A percentile compares a stretch with the other conserved stretches of the same genome.
These are phyloP conservation scores for Torulaspora quercuum DNA, from an alignment of 805 yeast species.

Conservation along the genomic window DNA sequence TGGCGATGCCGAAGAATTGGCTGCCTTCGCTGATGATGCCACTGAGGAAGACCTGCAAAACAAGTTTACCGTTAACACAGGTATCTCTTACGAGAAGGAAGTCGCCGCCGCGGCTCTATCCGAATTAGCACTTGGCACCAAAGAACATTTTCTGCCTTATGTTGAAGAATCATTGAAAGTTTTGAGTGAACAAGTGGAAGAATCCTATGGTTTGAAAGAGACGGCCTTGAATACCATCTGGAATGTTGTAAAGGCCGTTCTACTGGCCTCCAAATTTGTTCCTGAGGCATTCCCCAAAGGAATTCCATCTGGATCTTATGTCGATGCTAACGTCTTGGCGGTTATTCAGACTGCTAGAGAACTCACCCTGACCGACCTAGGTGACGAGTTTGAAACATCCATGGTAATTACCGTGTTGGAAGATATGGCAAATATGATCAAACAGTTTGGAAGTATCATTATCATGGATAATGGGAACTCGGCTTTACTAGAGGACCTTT, in stretches of 20 bases:
- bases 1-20: slow-evolving; percentile 47
- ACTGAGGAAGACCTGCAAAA: slow-evolving; percentile 64
- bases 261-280: slow-evolving; percentile 43
- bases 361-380: slow-evolving; percentile 57
- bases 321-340: slow-evolving; percentile 53
- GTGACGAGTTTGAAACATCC: slow-evolving; percentile 77
- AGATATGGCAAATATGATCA: slow-evolving; percentile 62
- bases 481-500: slow-evolving; percentile 60
- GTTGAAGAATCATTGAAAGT: slow-evolving; percentile 66
- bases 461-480: slow-evolving; percentile 58
- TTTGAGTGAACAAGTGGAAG: slow-evolving; percentile 68
- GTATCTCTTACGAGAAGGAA: slow-evolving; percentile 93
- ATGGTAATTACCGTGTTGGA: slow-evolving; percentile 80
- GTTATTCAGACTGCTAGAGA: slow-evolving; percentile 66
- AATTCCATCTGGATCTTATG: slow-evolving; percentile 56
- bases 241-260: slow-evolving; percentile 74
- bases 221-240: slow-evolving; percentile 79
- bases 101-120: slow-evolving; percentile 87
- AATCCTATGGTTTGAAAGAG: slow-evolving; percentile 88
- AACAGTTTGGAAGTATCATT: slow-evolving; percentile 65
- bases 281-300: slow-evolving; percentile 60
- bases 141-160: slow-evolving; percentile 71
- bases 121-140: slow-evolving; percentile 85
- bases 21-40: slow-evolving; percentile 44
- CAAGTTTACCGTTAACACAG: slow-evolving; percentile 84